These are phyloP conservation scores for Hemisphaericaspora xylofermentans DNA, from an alignment of 1,139 yeast species.

Conservation along the genomic window DNA sequence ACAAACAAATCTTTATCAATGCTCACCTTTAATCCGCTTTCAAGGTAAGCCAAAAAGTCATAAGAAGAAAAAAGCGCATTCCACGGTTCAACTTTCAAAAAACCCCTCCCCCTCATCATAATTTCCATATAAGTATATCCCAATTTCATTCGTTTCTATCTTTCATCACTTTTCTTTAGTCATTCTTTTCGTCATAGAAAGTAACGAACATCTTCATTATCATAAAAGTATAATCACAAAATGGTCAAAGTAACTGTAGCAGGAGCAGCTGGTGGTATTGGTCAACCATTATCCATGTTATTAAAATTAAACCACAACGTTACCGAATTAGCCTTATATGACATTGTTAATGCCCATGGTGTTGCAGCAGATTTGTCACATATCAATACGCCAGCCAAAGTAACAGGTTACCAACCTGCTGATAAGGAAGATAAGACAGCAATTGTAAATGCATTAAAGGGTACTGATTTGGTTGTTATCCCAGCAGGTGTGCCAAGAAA, in stretches of 20 bases:
- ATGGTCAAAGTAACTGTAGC: constrained; percentile 71
- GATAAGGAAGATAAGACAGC: constrained; percentile 50
- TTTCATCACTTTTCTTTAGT: no score
- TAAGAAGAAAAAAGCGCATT: no score
- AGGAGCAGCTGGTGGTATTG: constrained; percentile 83
- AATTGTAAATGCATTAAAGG: constrained; percentile 49
- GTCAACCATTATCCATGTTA: constrained; percentile 70
- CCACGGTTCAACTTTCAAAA: no score
- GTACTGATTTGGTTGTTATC: constrained; percentile 60
- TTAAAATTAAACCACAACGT: constrained; percentile 58
- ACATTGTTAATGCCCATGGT: constrained; percentile 67
- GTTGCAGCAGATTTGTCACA: constrained; percentile 76
- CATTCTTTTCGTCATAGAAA: neutral
- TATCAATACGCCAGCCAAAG: constrained; percentile 59
- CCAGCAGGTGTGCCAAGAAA: constrained; percentile 87
- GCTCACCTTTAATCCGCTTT: no score
- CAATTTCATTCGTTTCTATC: no score
- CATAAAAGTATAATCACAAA: neutral
- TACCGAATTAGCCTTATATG: constrained; percentile 58
- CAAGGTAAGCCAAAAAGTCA: no score
- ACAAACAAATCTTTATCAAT: no score
- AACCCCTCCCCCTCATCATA: no score
- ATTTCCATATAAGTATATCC: no score
- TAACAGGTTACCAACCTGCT: constrained; percentile 56
- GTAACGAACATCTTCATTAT: no score